Evolutionary conservation across 1,284 basidiomycete species (phyloP), one percentile per base, ranked within the genome.

Genomic region (Ustilago vetiveriae): DNA sequence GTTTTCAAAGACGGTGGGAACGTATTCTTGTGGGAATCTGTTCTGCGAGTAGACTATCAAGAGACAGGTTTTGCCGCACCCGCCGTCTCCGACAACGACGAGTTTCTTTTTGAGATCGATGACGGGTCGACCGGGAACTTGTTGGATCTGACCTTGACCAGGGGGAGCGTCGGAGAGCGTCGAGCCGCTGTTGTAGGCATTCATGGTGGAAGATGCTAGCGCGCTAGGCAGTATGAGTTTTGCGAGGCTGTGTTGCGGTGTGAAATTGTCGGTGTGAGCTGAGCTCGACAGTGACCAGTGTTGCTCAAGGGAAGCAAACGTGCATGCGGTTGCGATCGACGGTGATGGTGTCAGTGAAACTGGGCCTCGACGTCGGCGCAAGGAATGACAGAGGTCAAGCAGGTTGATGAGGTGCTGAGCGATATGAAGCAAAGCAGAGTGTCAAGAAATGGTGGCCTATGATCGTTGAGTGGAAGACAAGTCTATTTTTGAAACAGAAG

Each of bases 21-120:
- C 90, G 82, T 94, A 94, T 73, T 92, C 91, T 90, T 93, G 94
- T 45, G 96, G 95, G 83, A 98, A 99, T 42, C 94, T 89, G 82
- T 96, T 95, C 85, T 97, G 92, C 11, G 94, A 93, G 82, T 98
- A 98, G 42, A 94, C 92, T 44, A 81, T 80, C 23, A 81, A 50
- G 26, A 81, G 62, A 49, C 87, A 94, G 40, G 93, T 95, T 86
- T 94, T 92, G 75, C 87, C 87, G 71, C 85, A 86, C 84, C 87
- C 86, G 94, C 98, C 82, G 83, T 88, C 5, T 80, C 84, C 26
- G 86, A 94, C 53, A 94, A 98, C 84, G 83, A 81, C 78, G 37
- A 81, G 76, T 50, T 79, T 81, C 58, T 79, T 79, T 40, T 74
- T 76, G 42, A 74, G 59, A 29, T 72, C 73, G 51, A 78, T 75